These are phyloP conservation scores for Beauveria scarabaeidicola DNA, from an alignment of 2,329 filamentous ascomycete species.

Conservation along the genomic window DNA sequence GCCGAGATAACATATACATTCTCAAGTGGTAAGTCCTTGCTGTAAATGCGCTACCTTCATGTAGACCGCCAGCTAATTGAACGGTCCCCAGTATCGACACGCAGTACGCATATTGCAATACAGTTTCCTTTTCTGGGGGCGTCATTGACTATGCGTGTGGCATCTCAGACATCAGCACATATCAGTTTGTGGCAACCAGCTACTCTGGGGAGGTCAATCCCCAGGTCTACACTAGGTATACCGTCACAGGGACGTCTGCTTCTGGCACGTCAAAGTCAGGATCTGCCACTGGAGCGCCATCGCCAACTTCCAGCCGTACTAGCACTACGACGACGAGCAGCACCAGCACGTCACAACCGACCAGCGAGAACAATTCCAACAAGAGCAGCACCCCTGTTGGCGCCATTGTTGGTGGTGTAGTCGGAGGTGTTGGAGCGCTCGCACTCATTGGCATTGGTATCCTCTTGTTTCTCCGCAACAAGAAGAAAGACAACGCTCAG, in stretches of 20 bases:
- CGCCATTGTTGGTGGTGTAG: slow-evolving; percentile 30
- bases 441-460: slow-evolving; percentile 21
- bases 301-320: not conserved
- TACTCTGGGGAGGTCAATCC: slow-evolving; percentile 28
- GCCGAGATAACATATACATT: slow-evolving; percentile 30
- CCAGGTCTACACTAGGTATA: slow-evolving; percentile 21
- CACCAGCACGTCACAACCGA: not conserved
- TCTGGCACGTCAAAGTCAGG: not conserved
- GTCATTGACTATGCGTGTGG: slow-evolving; percentile 39
- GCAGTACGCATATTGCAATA: slow-evolving; percentile 34
- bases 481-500: slow-evolving; percentile 16
- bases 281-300: not conserved
- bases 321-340: slow-evolving; percentile 5
- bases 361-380: not conserved
- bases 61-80: slow-evolving; percentile 14
- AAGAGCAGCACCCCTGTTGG: slow-evolving; percentile 21
- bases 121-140: slow-evolving; percentile 31
- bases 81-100: slow-evolving; percentile 26
- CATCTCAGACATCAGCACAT: slow-evolving; percentile 22
- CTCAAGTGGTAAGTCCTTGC: slow-evolving; percentile 35
- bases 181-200: slow-evolving; percentile 32
- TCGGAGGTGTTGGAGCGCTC: slow-evolving; percentile 28
- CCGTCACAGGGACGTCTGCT: slow-evolving; percentile 9
- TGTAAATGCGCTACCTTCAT: not conserved
- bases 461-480: slow-evolving; percentile 24